Percentiles rank a stretch among this genome's conserved stretches.
Evolutionary conservation across 352 stramenopile genomes (phyloP).

Genomic region (Pythium dissotocum): DNA sequence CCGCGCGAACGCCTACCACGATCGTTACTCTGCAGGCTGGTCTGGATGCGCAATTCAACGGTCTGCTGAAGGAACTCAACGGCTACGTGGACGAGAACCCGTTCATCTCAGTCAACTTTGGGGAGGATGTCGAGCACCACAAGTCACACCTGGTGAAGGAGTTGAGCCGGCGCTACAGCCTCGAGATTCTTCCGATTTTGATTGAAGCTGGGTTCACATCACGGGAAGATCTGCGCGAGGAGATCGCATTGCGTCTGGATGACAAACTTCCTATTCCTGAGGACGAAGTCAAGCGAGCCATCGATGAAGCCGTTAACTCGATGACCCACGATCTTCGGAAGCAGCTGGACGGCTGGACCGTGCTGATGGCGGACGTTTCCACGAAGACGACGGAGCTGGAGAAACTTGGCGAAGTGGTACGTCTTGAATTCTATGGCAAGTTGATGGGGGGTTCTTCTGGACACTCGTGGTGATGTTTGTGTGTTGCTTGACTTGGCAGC

Average conservation of each 20-base stretch:
- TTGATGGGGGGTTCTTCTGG: background rate
- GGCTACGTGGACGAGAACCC: slow-evolving; percentile 35
- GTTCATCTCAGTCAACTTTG: slow-evolving; percentile 43
- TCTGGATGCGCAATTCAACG: slow-evolving; percentile 46
- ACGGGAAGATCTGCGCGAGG: slow-evolving; percentile 62
- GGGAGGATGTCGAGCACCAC: slow-evolving; percentile 58
- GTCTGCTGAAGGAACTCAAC: slow-evolving; percentile 33
- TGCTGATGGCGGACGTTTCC: slow-evolving; percentile 61
- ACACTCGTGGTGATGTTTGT: background rate
- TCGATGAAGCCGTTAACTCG: slow-evolving; percentile 56
- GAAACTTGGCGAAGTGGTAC: slow-evolving; percentile 74
- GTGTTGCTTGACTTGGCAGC: slow-evolving; percentile 32
- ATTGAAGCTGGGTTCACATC: slow-evolving; percentile 63
- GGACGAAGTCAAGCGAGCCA: slow-evolving; percentile 59
- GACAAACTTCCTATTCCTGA: slow-evolving; percentile 67
- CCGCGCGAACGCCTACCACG: slow-evolving; percentile 45
- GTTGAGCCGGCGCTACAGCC: slow-evolving; percentile 71
- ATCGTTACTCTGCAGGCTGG: slow-evolving; percentile 59
- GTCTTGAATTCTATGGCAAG: slow-evolving; percentile 17
- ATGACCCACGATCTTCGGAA: slow-evolving; percentile 50
- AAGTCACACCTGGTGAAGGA: slow-evolving; percentile 65
- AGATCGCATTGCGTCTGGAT: slow-evolving; percentile 58
- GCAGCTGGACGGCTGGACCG: slow-evolving; percentile 71
- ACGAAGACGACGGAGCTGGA: slow-evolving; percentile 68
- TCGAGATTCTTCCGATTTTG: slow-evolving; percentile 77